Conservation (phyloP, 1,139 yeast genomes). For the Suhomyces wounanorum region DNA sequence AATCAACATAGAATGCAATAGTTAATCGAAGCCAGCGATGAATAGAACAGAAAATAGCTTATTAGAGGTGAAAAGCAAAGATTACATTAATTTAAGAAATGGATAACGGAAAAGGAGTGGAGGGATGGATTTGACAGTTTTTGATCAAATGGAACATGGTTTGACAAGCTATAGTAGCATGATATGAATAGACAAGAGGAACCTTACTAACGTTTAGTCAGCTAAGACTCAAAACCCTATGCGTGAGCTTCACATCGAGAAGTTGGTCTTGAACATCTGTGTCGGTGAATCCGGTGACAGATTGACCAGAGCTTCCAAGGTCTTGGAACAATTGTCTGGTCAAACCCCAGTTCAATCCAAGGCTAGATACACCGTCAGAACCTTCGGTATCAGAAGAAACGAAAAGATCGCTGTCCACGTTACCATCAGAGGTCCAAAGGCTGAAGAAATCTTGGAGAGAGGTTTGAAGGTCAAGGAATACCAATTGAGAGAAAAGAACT, state of each 20-base stretch:
- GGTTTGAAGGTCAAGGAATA: conserved; percentile 99
- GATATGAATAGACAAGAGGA: not conserved
- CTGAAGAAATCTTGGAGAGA: conserved; percentile 99
- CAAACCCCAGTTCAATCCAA: conserved; percentile 99
- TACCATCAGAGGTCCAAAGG: conserved; percentile 99
- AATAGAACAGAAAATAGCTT: not conserved
- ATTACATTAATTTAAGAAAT: not conserved
- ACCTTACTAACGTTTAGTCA: conserved; percentile 21
- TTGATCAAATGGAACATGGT: not conserved
- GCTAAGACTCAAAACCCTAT: conserved; percentile 61
- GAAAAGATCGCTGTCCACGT: conserved; percentile 99
- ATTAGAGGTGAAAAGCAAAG: not conserved
- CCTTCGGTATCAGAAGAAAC: conserved; percentile 99
- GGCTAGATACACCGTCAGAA: conserved; percentile 99
- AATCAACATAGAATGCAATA: not conserved
- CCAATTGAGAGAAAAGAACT: conserved; percentile 92
- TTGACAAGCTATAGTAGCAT: not conserved
- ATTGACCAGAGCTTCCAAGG: conserved; percentile 99
- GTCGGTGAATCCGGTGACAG: conserved; percentile 99
- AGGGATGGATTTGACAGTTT: not conserved
- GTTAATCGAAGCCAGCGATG: not conserved
- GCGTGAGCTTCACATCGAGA: conserved; percentile 99
- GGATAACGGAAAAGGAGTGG: not conserved
- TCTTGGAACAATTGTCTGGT: conserved; percentile 99
- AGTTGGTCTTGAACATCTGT: conserved; percentile 98